phyloP scores from a whole-genome alignment of 257 asterid genomes.

The Solanum piurae region DNA sequence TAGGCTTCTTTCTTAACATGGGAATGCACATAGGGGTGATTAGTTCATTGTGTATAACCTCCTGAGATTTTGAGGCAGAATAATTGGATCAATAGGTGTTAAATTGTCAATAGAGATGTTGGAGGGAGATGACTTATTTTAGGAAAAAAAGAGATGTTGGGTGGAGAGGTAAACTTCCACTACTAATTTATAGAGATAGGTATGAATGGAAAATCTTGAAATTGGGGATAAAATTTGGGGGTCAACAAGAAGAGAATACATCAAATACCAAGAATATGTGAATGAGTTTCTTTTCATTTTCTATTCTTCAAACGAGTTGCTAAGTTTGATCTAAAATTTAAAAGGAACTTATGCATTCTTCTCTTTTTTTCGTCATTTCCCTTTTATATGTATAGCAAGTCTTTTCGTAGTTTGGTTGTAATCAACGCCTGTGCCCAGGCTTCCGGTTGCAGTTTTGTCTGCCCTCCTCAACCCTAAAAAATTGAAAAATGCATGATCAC shows the following conservation, averaged over 20 bases:
- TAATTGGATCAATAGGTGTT: background rate
- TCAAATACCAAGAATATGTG: background rate
- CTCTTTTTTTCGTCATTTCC: background rate
- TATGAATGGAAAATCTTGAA: background rate
- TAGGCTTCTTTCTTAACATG: background rate
- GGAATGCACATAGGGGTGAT: background rate
- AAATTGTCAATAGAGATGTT: background rate
- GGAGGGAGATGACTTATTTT: background rate
- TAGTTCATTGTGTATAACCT: background rate
- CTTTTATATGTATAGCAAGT: background rate
- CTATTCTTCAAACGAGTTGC: background rate
- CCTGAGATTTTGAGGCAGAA: background rate
- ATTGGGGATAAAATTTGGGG: background rate
- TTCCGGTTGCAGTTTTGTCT: too few species aligned
- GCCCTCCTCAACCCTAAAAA: too few species aligned
- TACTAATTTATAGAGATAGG: background rate
- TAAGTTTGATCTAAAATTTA: background rate
- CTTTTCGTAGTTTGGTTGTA: background rate
- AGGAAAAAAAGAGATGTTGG: background rate
- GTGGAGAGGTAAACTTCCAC: background rate
- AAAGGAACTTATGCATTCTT: background rate
- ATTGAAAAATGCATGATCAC: too few species aligned
- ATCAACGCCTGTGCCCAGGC: too few species aligned
- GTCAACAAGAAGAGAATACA: background rate
- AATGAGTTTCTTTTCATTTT: background rate